A percentile compares a stretch with the other conserved stretches of the same genome.
Conservation (phyloP, 2,329 filamentous ascomycete species). For the Pseudopithomyces maydicus region DNA sequence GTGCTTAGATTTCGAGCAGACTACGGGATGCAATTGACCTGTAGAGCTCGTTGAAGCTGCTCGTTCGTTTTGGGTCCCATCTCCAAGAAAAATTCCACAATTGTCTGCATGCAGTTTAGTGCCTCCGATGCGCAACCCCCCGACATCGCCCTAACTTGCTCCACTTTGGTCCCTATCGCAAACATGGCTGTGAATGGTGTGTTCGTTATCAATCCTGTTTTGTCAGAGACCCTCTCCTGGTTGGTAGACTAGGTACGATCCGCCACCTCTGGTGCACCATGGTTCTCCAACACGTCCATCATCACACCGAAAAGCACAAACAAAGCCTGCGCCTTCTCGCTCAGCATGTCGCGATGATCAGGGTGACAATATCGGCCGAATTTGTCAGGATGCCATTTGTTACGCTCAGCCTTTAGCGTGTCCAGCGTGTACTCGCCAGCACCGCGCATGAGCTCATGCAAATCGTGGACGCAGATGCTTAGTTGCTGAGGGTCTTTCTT, state of each 20-base stretch:
- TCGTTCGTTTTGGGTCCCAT: not conserved
- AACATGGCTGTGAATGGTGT: constrained; percentile 1
- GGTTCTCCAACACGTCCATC: constrained; percentile 24
- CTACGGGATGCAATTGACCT: constrained; percentile 2
- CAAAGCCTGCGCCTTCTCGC: constrained; percentile 29
- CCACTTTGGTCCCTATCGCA: not conserved
- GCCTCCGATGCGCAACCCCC: not conserved
- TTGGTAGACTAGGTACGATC: not conserved
- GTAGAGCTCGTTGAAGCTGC: not conserved
- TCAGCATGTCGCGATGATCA: constrained; percentile 25
- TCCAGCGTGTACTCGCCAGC: constrained; percentile 26
- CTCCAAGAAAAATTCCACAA: not conserved
- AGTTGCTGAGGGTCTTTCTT: constrained; percentile 20
- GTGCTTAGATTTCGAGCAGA: not conserved
- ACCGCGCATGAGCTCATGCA: constrained; percentile 30
- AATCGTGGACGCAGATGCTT: constrained; percentile 37
- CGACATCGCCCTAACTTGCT: not conserved
- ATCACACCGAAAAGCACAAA: constrained; percentile 37
- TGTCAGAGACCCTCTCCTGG: not conserved
- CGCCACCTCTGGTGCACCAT: not conserved
- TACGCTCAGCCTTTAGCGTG: constrained; percentile 34
- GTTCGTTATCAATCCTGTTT: not conserved
- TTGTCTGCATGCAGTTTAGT: not conserved
- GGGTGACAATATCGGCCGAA: constrained; percentile 33
- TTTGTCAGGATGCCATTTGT: constrained; percentile 41